These are phyloP conservation scores for Fragilaria radians DNA, from an alignment of 108 stramenopile species.

Conservation along the genomic window DNA sequence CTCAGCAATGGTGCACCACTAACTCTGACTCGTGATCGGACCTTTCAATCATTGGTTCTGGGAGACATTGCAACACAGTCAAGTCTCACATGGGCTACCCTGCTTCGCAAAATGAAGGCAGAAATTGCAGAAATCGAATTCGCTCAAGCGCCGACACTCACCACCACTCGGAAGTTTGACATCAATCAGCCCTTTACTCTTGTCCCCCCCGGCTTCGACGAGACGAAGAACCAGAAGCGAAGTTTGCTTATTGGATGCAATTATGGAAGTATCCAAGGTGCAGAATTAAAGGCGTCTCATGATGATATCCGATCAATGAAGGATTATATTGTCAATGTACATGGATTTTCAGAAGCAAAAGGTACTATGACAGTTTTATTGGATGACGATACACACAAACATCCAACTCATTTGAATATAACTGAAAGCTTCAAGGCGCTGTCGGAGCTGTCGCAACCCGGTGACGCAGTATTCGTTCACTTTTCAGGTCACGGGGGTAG, in stretches of 20 bases:
- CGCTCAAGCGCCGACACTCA: slow-evolving; percentile 63
- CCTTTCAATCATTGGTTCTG: slow-evolving; percentile 49
- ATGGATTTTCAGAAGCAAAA: slow-evolving; percentile 65
- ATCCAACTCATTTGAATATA: slow-evolving; percentile 72
- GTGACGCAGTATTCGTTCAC: slow-evolving; percentile 81
- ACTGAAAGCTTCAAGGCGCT: slow-evolving; percentile 65
- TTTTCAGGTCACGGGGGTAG: slow-evolving; percentile 84
- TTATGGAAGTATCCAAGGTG: slow-evolving; percentile 49
- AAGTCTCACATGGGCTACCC: slow-evolving; percentile 60
- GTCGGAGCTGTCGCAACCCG: slow-evolving; percentile 73
- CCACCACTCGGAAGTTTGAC: slow-evolving; percentile 66
- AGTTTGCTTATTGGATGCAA: slow-evolving; percentile 81
- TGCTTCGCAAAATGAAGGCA: slow-evolving; percentile 76
- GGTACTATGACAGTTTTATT: slow-evolving; percentile 70
- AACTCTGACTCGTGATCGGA: slow-evolving; percentile 26
- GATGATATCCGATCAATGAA: slow-evolving; percentile 84
- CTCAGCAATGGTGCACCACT: neutral
- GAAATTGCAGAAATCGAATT: slow-evolving; percentile 78
- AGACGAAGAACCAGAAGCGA: slow-evolving; percentile 50
- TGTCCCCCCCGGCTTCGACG: slow-evolving; percentile 59
- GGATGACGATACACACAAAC: slow-evolving; percentile 67
- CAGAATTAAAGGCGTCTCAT: slow-evolving; percentile 72
- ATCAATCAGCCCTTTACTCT: slow-evolving; percentile 64
- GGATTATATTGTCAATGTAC: slow-evolving; percentile 85
- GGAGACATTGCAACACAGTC: slow-evolving; percentile 35